Evolutionary conservation across 164 flowering plant species (phyloP).

Genomic region (Magnolia sinica): DNA sequence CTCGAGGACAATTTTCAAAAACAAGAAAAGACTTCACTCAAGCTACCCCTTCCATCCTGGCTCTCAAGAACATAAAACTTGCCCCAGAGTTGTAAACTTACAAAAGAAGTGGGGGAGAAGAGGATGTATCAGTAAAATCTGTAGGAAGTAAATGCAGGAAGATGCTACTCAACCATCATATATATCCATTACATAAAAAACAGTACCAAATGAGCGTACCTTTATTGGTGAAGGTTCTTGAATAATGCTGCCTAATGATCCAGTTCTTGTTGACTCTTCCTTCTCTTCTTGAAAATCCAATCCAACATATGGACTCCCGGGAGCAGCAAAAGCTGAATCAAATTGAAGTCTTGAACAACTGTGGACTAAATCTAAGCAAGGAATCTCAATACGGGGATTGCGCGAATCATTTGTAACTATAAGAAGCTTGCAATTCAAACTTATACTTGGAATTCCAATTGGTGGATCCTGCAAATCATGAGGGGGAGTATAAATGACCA

Average conservation of each 20-base stretch:
- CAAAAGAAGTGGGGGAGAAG: neutral
- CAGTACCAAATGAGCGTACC: constrained; percentile 23
- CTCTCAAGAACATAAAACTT: no score
- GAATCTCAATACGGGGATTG: constrained; percentile 48
- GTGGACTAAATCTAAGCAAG: constrained; percentile 46
- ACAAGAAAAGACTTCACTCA: no score
- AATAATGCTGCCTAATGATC: constrained; percentile 22
- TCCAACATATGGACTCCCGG: constrained; percentile 21
- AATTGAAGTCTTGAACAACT: constrained; percentile 29
- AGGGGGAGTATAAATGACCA: constrained; percentile 31
- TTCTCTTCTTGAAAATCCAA: constrained; percentile 13
- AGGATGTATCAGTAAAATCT: neutral
- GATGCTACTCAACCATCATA: neutral
- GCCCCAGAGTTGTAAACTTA: no score
- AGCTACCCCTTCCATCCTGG: no score
- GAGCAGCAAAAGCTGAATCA: constrained; percentile 5
- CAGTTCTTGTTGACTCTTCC: constrained; percentile 20
- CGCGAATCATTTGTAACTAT: constrained; percentile 62
- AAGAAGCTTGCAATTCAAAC: constrained; percentile 41
- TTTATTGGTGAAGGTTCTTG: constrained; percentile 21
- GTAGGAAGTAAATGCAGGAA: neutral
- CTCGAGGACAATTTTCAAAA: no score
- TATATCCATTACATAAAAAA: no score
- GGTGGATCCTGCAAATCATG: constrained; percentile 14
- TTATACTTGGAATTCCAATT: constrained; percentile 19